Evolutionary conservation across 2,329 filamentous ascomycete species (phyloP), one percentile per base, ranked within the genome.

Genomic region (Botryotinia convoluta): DNA sequence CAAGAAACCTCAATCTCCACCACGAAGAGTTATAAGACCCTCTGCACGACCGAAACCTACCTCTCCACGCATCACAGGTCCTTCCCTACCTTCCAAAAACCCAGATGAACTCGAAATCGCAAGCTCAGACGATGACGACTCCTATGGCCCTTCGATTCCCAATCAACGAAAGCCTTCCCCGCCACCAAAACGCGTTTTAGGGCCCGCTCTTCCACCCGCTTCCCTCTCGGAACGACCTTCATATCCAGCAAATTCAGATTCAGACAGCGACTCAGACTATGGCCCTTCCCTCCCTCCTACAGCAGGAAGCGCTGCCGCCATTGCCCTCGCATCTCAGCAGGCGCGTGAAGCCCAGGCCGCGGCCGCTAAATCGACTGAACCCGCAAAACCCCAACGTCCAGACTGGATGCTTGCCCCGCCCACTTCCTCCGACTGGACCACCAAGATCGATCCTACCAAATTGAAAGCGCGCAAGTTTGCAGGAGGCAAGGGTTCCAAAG

Each of bases 331-430:
- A 62, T 54, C 67, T 10, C 60, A 59, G 37, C 60, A 48, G 14
- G 35, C 60, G 6, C 68, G 48, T 4, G 71, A 69, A 62, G 59
- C 54, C 35, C n/a, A 39, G 54, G 62, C 35, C 44, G 72, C 44
- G 51, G 64, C n/a, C 72, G 73, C 48, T 9, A 57, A 78, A 7
- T 69, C 77, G 26, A 74, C 78, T 5, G 76, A 83, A 8, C 80
- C 78, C 54, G 77, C 82, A 29, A 86, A 87, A 67, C 85, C 87
- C 8, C 87, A 91, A 80, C 91, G 95, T 78, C 95, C 97, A 84
- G 91, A 93, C 79, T 95, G 92, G 92, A 95, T 95, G 92, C 85
- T 94, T 64, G 87, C 89, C 1, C 92, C 92, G 1, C 92, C 92
- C 0, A 84, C 85, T 2, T 82, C 85, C 35, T 82, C 81, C 79